Conservation (phyloP, 108 stramenopile species). For the Cyclotella sp. region DNA sequence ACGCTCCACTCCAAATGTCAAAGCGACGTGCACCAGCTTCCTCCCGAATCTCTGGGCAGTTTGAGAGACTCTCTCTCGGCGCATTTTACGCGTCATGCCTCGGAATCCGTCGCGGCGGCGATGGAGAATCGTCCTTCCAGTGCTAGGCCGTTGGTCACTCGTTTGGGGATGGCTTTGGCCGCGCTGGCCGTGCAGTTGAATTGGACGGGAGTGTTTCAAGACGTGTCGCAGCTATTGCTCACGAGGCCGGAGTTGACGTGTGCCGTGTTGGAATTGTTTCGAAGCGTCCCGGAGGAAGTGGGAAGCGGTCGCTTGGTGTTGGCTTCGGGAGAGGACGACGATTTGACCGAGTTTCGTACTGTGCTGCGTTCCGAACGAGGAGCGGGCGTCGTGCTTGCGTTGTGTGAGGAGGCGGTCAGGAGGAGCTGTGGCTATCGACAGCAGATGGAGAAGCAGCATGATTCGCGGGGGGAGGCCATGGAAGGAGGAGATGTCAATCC, state of each 20-base stretch:
- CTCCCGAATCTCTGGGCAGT: conserved; percentile 54
- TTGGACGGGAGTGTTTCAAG: conserved; percentile 70
- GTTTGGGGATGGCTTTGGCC: conserved; percentile 77
- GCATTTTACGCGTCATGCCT: conserved; percentile 58
- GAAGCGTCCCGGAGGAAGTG: conserved; percentile 82
- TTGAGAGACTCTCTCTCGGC: conserved; percentile 72
- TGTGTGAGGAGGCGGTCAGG: conserved; percentile 40
- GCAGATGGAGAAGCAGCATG: conserved; percentile 6
- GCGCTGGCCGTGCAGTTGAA: conserved; percentile 83
- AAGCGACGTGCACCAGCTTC: conserved; percentile 66
- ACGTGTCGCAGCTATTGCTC: conserved; percentile 16
- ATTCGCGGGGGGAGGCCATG: neutral
- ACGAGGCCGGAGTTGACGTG: conserved; percentile 26
- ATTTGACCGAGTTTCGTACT: conserved; percentile 27
- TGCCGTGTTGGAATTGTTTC: conserved; percentile 63
- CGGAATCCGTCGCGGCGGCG: conserved; percentile 21
- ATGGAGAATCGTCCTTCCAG: conserved; percentile 36
- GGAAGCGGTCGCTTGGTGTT: conserved; percentile 65
- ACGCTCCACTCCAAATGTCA: conserved; percentile 86
- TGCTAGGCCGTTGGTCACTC: conserved; percentile 59
- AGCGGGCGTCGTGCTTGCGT: conserved; percentile 23
- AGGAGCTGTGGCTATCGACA: neutral
- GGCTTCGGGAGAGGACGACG: conserved; percentile 66
- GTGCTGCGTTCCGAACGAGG: conserved; percentile 29
- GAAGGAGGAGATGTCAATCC: neutral